These are phyloP conservation scores for Pseudogymnoascus sp. DNA, from an alignment of 2,329 filamentous ascomycete genomes.

Conservation along the genomic window DNA sequence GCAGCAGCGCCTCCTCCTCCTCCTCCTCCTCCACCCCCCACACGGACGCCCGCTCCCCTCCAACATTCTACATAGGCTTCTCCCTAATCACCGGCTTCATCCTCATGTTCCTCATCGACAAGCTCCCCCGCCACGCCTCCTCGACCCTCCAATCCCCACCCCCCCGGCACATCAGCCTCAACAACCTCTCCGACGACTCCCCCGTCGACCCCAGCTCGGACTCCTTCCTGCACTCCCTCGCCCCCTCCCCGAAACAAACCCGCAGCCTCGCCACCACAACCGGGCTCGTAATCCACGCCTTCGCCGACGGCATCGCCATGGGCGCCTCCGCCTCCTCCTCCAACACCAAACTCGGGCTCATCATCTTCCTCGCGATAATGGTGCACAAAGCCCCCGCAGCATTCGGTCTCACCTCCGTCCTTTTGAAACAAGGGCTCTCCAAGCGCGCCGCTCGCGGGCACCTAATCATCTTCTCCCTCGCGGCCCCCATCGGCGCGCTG, in stretches of 20 bases:
- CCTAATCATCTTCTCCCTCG: slow-evolving; percentile 82
- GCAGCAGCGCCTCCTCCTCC: not conserved
- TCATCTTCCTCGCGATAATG: slow-evolving; percentile 96
- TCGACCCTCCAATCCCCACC: slow-evolving; percentile 57
- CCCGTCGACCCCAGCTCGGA: slow-evolving; percentile 26
- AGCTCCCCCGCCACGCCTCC: slow-evolving; percentile 65
- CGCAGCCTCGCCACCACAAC: slow-evolving; percentile 75
- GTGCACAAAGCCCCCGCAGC: slow-evolving; percentile 94
- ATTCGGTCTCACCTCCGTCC: slow-evolving; percentile 83
- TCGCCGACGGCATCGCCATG: slow-evolving; percentile 90
- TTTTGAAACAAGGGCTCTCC: slow-evolving; percentile 83
- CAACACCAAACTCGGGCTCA: slow-evolving; percentile 70
- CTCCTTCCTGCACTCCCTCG: slow-evolving; percentile 50
- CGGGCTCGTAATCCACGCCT: slow-evolving; percentile 91
- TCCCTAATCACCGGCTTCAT: slow-evolving; percentile 84
- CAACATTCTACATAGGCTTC: slow-evolving; percentile 74
- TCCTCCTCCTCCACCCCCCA: slow-evolving; percentile 28
- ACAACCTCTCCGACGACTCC: slow-evolving; percentile 55
- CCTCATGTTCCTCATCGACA: slow-evolving; percentile 94
- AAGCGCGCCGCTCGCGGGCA: slow-evolving; percentile 80
- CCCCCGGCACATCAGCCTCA: slow-evolving; percentile 77
- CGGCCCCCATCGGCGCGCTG: slow-evolving; percentile 79
- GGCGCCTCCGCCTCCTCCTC: slow-evolving; percentile 76
- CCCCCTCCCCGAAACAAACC: slow-evolving; percentile 49
- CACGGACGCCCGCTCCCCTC: slow-evolving; percentile 45